Conservation (phyloP, 169 alveolate species). For the Eimeria tenella region DNA sequence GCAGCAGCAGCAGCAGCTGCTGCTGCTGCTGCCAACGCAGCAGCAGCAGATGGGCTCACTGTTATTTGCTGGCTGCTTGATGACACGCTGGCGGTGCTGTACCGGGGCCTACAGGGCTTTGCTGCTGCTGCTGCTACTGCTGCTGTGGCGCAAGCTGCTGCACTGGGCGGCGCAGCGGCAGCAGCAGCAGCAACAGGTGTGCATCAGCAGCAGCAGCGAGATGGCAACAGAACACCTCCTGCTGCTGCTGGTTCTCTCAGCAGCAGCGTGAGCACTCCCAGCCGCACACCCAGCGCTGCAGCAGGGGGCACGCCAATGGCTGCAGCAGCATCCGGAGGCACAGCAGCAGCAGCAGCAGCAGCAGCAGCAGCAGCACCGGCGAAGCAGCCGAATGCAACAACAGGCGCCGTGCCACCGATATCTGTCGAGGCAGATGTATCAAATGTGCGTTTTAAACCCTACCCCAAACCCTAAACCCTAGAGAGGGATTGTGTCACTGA, state of each 20-base stretch:
- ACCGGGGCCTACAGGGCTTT: slow-evolving; percentile 56
- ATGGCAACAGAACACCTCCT: slow-evolving; percentile 33
- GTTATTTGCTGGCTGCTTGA: slow-evolving; percentile 71
- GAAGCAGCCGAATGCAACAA: slow-evolving; percentile 16
- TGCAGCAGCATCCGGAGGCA: neutral
- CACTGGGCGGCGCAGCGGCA: slow-evolving; percentile 14
- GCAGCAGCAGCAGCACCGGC: slow-evolving; percentile 43
- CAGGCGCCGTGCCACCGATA: slow-evolving; percentile 46
- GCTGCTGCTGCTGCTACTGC: slow-evolving; percentile 65
- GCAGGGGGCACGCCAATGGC: slow-evolving; percentile 45
- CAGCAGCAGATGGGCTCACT: slow-evolving; percentile 48
- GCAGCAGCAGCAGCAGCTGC: slow-evolving; percentile 44
- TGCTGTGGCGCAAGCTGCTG: slow-evolving; percentile 45
- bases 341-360: slow-evolving; percentile 37
- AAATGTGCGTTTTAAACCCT: slow-evolving; percentile 7
- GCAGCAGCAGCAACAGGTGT: slow-evolving; percentile 34
- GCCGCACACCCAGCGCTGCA: slow-evolving; percentile 5
- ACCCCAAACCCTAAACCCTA: neutral
- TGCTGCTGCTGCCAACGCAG: slow-evolving; percentile 49
- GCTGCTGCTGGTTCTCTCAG: slow-evolving; percentile 17
- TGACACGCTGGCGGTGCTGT: slow-evolving; percentile 64
- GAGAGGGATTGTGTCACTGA: no score
- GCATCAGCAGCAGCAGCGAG: slow-evolving; percentile 65
- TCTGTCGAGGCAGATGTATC: slow-evolving; percentile 14
- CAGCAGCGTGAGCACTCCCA: slow-evolving; percentile 57